Conservation (phyloP, 495 filamentous ascomycete species). For the Aspergillus asperescens region DNA sequence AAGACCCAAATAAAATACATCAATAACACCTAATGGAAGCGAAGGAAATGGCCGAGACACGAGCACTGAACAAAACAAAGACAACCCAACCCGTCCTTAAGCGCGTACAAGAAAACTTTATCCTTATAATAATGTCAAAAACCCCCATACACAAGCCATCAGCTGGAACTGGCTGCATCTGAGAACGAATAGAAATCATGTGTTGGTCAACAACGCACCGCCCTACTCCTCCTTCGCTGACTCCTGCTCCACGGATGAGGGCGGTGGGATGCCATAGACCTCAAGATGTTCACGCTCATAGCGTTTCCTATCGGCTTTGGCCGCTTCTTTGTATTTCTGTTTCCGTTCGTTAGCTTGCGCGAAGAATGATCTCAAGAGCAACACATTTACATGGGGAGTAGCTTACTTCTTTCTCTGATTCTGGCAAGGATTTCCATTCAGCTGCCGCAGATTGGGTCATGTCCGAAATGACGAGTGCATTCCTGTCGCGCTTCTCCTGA, state of each 20-base stretch:
- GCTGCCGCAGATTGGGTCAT: slow-evolving; percentile 22
- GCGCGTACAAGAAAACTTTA: neutral
- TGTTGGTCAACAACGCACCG: slow-evolving; percentile 1
- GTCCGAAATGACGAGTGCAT: slow-evolving; percentile 36
- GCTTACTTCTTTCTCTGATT: slow-evolving; percentile 52
- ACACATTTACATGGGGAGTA: neutral
- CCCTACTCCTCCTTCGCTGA: neutral
- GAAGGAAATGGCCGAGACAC: neutral
- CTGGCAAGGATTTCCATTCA: slow-evolving; percentile 55
- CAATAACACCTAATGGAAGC: neutral
- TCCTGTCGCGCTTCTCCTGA: slow-evolving; percentile 39
- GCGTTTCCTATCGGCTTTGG: slow-evolving; percentile 23
- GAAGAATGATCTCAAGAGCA: neutral
- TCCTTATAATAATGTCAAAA: neutral
- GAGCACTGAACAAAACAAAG: neutral
- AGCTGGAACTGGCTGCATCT: neutral
- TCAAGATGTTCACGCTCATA: slow-evolving; percentile 31
- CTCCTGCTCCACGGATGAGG: neutral
- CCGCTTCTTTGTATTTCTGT: slow-evolving; percentile 25
- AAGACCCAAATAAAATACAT: neutral
- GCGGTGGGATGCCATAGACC: slow-evolving; percentile 29
- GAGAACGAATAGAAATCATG: neutral
- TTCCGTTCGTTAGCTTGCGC: neutral
- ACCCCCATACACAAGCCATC: neutral
- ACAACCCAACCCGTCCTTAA: neutral